Evolutionary conservation across 2,329 filamentous ascomycete genomes (phyloP).

Genomic region (Fusarium torreyae): DNA sequence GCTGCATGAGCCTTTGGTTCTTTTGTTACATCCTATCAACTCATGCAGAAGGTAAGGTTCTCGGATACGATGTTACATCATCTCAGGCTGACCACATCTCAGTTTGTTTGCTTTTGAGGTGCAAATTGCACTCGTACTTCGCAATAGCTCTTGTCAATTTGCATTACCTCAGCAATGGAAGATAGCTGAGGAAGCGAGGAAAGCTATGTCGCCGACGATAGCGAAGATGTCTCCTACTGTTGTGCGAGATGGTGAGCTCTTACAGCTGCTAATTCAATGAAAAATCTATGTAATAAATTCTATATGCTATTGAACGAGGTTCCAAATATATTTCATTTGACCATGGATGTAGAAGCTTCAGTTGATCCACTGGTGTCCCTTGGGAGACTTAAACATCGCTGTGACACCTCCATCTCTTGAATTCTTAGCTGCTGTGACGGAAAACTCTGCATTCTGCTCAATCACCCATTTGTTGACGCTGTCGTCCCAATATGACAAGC

Average conservation of each 20-base stretch:
- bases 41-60: constrained; percentile 28
- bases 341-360: too few species aligned
- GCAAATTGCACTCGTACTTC: constrained; percentile 22
- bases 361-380: constrained; percentile 24
- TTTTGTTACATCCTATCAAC: constrained; percentile 35
- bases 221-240: constrained; percentile 16
- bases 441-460: constrained; percentile 27
- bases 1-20: constrained; percentile 15
- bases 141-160: background rate
- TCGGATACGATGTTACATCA: fast-evolving
- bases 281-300: background rate
- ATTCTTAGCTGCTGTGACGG: constrained; percentile 29
- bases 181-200: constrained; percentile 1
- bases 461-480: constrained; percentile 30
- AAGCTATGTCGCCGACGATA: background rate
- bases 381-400: constrained; percentile 6
- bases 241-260: constrained; percentile 22
- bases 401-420: constrained; percentile 24
- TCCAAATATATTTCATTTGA: too few species aligned
- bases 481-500: constrained; percentile 39
- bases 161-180: background rate
- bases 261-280: background rate
- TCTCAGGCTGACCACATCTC: background rate
- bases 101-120: constrained; percentile 32
- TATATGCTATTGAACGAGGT: too few species aligned